A percentile compares a stretch with the other conserved stretches of the same genome.
Evolutionary conservation across 176 grass and related monocot genomes (phyloP).

Genomic region (Oryza glaberrima): DNA sequence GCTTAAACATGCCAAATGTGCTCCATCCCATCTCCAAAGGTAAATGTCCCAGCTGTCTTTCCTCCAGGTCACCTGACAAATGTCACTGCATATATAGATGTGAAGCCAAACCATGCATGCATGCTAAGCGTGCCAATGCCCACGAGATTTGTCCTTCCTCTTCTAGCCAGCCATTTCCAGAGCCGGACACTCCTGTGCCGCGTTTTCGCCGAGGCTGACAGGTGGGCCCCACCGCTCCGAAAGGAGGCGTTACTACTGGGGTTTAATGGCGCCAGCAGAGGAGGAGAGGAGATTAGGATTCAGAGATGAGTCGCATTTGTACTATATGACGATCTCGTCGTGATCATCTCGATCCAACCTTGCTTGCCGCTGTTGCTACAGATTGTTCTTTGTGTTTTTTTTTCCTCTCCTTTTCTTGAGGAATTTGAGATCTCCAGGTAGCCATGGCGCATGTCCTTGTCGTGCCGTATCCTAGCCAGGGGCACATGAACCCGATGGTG

Average conservation of each 20-base stretch:
- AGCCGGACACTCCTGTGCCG: too few species aligned
- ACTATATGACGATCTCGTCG: background rate
- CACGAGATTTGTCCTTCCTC: background rate
- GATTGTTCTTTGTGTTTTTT: background rate
- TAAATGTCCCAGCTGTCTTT: background rate
- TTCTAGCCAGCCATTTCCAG: background rate
- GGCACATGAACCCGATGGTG: constrained; percentile 79
- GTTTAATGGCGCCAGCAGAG: background rate
- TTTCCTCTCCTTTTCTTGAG: background rate
- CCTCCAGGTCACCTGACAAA: background rate
- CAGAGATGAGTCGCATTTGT: background rate
- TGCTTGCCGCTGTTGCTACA: background rate
- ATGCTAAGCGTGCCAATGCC: background rate
- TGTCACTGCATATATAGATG: background rate
- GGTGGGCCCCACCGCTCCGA: background rate
- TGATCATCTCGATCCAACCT: background rate
- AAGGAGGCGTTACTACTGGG: too few species aligned
- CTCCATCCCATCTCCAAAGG: too few species aligned
- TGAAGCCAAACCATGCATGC: background rate
- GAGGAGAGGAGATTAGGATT: background rate
- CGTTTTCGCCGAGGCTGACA: background rate
- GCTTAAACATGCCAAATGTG: too few species aligned
- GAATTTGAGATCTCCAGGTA: background rate
- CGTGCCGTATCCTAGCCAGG: constrained; percentile 62
- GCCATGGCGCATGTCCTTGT: constrained; percentile 58